phyloP scores from a whole-genome alignment of 202 grass and related monocot species.

The Panicum hallii region DNA sequence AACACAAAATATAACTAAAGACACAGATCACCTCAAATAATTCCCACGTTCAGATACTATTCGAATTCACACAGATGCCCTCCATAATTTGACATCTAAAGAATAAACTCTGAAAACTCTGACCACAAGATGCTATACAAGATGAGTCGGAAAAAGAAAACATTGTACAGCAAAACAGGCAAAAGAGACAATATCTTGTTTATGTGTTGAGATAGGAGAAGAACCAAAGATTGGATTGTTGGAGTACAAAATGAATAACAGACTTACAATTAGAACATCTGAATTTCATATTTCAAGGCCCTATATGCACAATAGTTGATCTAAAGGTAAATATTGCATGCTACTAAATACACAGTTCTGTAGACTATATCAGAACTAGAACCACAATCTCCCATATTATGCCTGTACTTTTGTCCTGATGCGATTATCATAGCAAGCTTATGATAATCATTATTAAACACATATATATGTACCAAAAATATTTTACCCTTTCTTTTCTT shows the following conservation, averaged over 20 bases:
- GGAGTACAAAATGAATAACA: background rate
- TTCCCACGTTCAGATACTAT: background rate
- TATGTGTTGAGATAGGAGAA: background rate
- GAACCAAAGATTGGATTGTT: background rate
- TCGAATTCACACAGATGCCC: background rate
- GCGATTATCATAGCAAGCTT: background rate
- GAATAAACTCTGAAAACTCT: too few species aligned
- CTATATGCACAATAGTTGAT: background rate
- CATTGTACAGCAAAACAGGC: background rate
- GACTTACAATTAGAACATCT: background rate
- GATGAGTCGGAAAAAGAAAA: background rate
- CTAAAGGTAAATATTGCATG: background rate
- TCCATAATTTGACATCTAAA: constrained; percentile 3
- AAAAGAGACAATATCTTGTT: background rate
- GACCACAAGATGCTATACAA: background rate
- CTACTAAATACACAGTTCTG: background rate
- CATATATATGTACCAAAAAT: background rate
- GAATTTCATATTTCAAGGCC: background rate
- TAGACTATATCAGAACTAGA: background rate
- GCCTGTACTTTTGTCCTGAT: background rate
- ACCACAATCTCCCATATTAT: background rate
- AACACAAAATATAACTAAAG: background rate
- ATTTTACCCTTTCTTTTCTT: background rate
- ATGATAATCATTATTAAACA: background rate
- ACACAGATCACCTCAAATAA: background rate